phyloP scores from a whole-genome alignment of 2,329 filamentous ascomycete genomes.

The Cercospora nicotianae region DNA sequence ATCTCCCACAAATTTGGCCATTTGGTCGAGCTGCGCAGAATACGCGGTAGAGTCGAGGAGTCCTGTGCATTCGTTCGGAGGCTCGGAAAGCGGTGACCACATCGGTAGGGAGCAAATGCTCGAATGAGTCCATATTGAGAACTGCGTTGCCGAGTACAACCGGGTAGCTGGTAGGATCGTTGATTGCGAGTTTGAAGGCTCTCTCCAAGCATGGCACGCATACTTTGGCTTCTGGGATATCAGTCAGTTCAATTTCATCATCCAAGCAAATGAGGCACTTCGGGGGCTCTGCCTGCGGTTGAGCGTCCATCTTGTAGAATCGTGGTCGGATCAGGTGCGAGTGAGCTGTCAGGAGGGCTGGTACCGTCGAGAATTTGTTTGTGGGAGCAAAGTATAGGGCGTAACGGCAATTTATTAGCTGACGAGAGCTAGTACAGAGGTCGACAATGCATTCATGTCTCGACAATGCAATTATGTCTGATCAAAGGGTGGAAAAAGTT shows the following conservation, averaged over 20 bases:
- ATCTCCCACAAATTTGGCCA: not conserved
- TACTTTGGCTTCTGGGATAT: not conserved
- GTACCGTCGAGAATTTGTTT: not conserved
- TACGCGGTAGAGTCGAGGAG: not conserved
- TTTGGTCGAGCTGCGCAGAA: not conserved
- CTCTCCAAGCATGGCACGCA: not conserved
- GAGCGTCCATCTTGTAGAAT: not conserved
- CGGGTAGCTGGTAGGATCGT: not conserved
- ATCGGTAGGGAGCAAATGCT: not conserved
- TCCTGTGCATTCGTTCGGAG: not conserved
- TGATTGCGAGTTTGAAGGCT: not conserved
- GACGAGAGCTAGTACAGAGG: not conserved
- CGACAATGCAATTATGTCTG: not conserved
- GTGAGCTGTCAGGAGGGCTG: not conserved
- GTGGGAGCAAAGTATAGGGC: not conserved
- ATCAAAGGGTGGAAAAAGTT: not conserved
- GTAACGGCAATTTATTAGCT: not conserved
- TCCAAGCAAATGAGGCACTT: not conserved
- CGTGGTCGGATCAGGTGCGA: not conserved
- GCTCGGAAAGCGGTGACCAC: not conserved
- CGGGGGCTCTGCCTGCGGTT: not conserved
- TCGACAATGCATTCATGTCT: not conserved
- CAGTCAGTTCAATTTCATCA: not conserved
- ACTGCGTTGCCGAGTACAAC: not conserved
- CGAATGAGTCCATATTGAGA: not conserved